phyloP scores from a whole-genome alignment of 23 red algal genomes.

The Gracilaria gracilis region DNA sequence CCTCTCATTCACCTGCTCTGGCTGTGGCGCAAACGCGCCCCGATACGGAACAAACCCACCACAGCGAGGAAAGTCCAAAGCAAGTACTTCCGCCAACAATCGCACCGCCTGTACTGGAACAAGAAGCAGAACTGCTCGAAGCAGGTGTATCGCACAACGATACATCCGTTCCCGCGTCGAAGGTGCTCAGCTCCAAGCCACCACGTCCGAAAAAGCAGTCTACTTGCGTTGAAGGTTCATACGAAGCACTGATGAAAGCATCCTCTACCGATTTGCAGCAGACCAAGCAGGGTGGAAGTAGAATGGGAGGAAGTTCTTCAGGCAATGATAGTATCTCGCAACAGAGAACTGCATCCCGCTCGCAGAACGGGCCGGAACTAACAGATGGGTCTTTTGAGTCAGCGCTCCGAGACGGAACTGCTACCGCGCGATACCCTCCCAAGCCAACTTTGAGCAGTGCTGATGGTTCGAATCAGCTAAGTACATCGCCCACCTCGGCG shows the following conservation, averaged over 20 bases:
- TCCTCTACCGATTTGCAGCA: background rate
- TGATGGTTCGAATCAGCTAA: background rate
- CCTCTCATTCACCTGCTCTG: slow-evolving; percentile 8
- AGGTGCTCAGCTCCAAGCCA: background rate
- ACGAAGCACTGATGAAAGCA: background rate
- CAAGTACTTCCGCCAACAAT: slow-evolving; percentile 32
- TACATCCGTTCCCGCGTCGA: background rate
- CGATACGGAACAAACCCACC: background rate
- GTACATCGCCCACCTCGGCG: background rate
- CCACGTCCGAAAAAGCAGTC: background rate
- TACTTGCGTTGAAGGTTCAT: slow-evolving; percentile 10
- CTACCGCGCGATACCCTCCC: background rate
- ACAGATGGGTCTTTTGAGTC: background rate
- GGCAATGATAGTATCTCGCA: background rate
- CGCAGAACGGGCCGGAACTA: no score
- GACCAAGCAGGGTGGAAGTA: background rate
- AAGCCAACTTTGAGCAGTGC: background rate
- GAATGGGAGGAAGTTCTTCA: background rate
- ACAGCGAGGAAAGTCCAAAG: background rate
- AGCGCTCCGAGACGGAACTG: background rate
- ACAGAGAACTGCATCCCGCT: background rate
- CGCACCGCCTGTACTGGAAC: background rate
- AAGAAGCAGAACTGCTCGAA: background rate
- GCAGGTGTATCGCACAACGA: no score
- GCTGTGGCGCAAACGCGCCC: background rate